These are phyloP conservation scores for Magnaporthales sp. DNA, from an alignment of 2,329 filamentous ascomycete genomes.

Conservation along the genomic window DNA sequence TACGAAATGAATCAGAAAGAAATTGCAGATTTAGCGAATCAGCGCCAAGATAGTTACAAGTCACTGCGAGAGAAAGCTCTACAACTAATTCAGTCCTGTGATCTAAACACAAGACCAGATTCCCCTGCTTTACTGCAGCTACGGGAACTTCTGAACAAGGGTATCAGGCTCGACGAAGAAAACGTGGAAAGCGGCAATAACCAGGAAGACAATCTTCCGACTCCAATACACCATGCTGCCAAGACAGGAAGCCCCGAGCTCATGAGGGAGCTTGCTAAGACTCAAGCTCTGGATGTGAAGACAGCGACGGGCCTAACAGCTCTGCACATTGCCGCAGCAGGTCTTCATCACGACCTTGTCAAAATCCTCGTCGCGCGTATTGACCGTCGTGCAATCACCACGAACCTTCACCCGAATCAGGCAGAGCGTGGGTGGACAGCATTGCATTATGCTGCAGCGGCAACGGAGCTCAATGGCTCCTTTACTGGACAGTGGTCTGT, in stretches of 20 bases:
- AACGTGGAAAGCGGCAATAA: neutral
- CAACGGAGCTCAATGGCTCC: neutral
- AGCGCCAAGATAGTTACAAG: neutral
- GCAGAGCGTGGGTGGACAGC: neutral
- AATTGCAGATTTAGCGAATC: neutral
- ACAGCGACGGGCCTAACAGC: neutral
- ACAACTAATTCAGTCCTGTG: neutral
- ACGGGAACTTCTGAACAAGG: neutral
- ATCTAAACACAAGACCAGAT: neutral
- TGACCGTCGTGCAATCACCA: neutral
- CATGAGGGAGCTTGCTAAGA: neutral
- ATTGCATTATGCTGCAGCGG: neutral
- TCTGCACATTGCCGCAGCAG: neutral
- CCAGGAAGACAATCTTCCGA: neutral
- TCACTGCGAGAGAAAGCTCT: neutral
- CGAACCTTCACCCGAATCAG: neutral
- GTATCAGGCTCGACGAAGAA: neutral
- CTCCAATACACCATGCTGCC: neutral
- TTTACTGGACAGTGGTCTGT: neutral
- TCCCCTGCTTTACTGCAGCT: neutral
- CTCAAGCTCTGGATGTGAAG: neutral
- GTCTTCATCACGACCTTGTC: neutral
- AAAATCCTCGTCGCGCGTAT: neutral
- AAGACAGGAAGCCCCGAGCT: neutral
- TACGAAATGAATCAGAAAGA: neutral